phyloP scores from a whole-genome alignment of 345 rosid species.

The Aurinia saxatilis region DNA sequence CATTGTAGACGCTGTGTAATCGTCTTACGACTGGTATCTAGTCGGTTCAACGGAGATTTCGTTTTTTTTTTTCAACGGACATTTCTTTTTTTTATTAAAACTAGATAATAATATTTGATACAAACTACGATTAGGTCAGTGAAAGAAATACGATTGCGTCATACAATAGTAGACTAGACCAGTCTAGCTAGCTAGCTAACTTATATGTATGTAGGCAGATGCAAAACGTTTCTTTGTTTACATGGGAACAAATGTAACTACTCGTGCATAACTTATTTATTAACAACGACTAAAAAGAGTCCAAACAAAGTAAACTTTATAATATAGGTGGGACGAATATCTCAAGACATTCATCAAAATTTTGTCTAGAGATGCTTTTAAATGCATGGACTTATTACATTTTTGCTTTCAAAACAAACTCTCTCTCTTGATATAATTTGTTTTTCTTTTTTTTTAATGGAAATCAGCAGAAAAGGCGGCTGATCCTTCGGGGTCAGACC shows the following conservation, averaged over 20 bases:
- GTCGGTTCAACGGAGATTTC: too few species aligned
- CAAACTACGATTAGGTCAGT: not conserved
- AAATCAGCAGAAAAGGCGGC: slow-evolving; percentile 71
- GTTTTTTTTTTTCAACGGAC: not conserved
- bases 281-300: not conserved
- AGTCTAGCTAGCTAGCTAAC: not conserved
- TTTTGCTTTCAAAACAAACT: not conserved
- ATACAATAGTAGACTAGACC: not conserved
- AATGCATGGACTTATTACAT: not conserved
- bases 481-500: slow-evolving; percentile 72
- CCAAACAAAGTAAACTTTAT: not conserved
- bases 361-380: slow-evolving; percentile 3
- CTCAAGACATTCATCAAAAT: not conserved
- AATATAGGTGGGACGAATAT: not conserved
- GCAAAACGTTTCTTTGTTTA: not conserved
- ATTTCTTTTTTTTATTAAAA: not conserved
- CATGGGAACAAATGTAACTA: not conserved
- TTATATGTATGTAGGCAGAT: not conserved
- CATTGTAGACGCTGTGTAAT: not conserved
- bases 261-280: not conserved
- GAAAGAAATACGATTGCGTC: too few species aligned
- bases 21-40: not conserved
- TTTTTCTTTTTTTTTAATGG: not conserved
- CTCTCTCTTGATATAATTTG: not conserved
- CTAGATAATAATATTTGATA: not conserved